Evolutionary conservation across 345 rosid genomes (phyloP).

Genomic region (Rhodamnia rubescens): DNA sequence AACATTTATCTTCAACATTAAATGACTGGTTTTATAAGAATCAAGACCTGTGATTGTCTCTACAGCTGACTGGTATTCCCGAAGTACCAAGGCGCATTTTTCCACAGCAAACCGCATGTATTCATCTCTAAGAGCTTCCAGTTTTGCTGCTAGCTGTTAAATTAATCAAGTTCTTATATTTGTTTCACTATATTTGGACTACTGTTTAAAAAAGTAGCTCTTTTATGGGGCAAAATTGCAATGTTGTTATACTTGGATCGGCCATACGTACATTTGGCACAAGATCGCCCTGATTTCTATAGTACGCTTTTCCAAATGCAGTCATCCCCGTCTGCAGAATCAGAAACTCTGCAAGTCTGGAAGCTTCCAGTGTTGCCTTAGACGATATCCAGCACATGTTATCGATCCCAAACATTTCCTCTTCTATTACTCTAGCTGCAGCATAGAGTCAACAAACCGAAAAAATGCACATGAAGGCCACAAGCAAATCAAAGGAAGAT

Average conservation of each 20-base stretch:
- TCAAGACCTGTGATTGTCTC: slow-evolving; percentile 78
- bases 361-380: slow-evolving; percentile 85
- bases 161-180: not conserved
- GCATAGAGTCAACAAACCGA: not conserved
- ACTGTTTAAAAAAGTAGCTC: not conserved
- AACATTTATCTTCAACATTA: not conserved
- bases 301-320: slow-evolving; percentile 86
- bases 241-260: not conserved
- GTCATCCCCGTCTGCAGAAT: slow-evolving; percentile 97
- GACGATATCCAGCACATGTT: slow-evolving; percentile 90
- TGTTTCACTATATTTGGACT: not conserved
- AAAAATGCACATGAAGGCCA: not conserved
- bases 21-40: not conserved
- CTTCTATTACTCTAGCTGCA: slow-evolving; percentile 88
- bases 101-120: slow-evolving; percentile 75
- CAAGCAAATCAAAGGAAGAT: not conserved
- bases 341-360: slow-evolving; percentile 69
- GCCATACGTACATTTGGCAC: slow-evolving; percentile 55
- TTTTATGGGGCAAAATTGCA: not conserved
- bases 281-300: slow-evolving; percentile 73
- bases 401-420: slow-evolving; percentile 84
- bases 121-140: slow-evolving; percentile 90
- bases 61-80: slow-evolving; percentile 79
- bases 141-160: slow-evolving; percentile 76
- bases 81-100: slow-evolving; percentile 67